These are phyloP conservation scores for Diaporthe aspalathi DNA, from an alignment of 2,329 filamentous ascomycete genomes.

Conservation along the genomic window DNA sequence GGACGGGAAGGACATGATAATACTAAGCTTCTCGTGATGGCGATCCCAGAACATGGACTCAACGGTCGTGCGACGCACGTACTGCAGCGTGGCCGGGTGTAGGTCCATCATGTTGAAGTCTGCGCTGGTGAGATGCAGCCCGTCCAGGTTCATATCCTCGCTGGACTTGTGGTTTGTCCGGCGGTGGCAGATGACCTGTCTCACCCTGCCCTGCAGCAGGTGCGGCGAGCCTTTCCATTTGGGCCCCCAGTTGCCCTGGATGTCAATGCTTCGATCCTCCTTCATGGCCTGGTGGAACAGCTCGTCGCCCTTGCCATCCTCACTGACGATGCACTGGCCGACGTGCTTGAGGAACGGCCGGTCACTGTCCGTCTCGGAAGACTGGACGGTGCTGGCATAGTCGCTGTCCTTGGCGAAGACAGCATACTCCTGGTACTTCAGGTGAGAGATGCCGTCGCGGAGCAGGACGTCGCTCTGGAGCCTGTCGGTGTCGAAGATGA, in stretches of 20 bases:
- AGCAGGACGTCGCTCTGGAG: constrained; percentile 51
- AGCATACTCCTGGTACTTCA: constrained; percentile 54
- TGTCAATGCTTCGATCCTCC: constrained; percentile 46
- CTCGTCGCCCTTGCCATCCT: constrained; percentile 47
- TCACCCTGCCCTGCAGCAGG: constrained; percentile 50
- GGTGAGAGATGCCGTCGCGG: constrained; percentile 47
- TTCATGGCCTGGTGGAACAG: constrained; percentile 50
- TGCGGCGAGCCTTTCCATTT: constrained; percentile 25
- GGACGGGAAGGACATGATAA: constrained; percentile 58
- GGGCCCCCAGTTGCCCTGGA: constrained; percentile 42
- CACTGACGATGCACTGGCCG: constrained; percentile 49
- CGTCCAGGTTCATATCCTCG: constrained; percentile 48
- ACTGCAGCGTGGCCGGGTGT: constrained; percentile 54
- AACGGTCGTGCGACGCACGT: constrained; percentile 52
- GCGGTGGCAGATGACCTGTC: constrained; percentile 53
- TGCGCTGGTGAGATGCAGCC: constrained; percentile 50
- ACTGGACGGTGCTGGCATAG: constrained; percentile 42
- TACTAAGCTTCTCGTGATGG: constrained; percentile 50
- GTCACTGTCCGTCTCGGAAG: constrained; percentile 34
- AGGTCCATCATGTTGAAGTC: constrained; percentile 52
- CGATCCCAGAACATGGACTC: constrained; percentile 55
- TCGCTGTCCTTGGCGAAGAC: constrained; percentile 45
- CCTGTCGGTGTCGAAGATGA: constrained; percentile 51
- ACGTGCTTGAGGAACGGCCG: constrained; percentile 43
- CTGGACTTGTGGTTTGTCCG: constrained; percentile 43